Evolutionary conservation across 495 filamentous ascomycete species (phyloP).

Genomic region (Lindgomyces ingoldianus): DNA sequence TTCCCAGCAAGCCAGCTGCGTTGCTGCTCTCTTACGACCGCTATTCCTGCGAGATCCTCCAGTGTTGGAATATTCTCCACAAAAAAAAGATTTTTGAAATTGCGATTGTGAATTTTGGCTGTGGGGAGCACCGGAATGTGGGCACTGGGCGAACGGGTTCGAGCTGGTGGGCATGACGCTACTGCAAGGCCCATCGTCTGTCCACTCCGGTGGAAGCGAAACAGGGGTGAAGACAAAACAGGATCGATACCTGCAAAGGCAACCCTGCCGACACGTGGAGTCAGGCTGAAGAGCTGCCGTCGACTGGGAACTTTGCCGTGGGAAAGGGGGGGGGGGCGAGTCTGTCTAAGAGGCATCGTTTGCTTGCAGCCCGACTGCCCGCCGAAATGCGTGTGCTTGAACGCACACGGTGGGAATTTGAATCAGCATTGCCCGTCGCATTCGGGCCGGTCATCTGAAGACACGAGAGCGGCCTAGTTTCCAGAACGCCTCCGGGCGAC

Average conservation of each 20-base stretch:
- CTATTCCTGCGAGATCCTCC: neutral
- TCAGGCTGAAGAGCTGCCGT: neutral
- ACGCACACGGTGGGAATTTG: neutral
- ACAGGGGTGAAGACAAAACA: neutral
- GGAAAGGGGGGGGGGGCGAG: constrained; percentile 15
- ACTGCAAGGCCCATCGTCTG: constrained; percentile 12
- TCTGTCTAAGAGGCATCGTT: neutral
- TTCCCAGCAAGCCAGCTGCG: neutral
- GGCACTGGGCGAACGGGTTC: neutral
- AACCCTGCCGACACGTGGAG: constrained; percentile 33
- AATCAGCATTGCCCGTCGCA: constrained; percentile 5
- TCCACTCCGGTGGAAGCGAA: constrained; percentile 20
- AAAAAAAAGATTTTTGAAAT: neutral
- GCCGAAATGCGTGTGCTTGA: too few species aligned
- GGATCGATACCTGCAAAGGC: constrained; percentile 16
- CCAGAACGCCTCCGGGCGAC: constrained; percentile 1
- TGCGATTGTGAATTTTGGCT: constrained; percentile 20
- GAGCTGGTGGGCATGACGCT: neutral
- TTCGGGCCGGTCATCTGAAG: constrained; percentile 9
- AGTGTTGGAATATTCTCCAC: constrained; percentile 2
- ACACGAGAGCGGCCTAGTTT: constrained; percentile 8
- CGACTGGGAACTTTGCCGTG: constrained; percentile 5
- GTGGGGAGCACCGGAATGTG: constrained; percentile 21
- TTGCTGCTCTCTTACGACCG: constrained; percentile 4
- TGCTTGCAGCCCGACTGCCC: too few species aligned